Conservation (phyloP, 768 basidiomycete species). For the Chiua virens region DNA sequence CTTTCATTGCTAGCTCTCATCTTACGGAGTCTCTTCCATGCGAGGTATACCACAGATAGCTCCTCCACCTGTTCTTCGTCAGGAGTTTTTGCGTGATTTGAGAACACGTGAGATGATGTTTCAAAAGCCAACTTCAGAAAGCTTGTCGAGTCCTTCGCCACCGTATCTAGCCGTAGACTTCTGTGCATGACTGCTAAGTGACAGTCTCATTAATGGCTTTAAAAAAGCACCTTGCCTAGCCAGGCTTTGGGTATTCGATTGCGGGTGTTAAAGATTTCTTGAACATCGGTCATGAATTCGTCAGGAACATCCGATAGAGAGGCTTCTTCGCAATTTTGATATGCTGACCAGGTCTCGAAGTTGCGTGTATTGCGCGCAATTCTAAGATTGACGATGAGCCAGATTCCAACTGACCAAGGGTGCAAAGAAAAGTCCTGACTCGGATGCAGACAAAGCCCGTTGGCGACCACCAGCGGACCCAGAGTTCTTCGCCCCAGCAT, state of each 20-base stretch:
- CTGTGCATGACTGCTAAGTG: conserved; percentile 5
- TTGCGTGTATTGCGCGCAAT: conserved; percentile 48
- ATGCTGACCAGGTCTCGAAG: conserved; percentile 53
- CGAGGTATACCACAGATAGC: conserved; percentile 40
- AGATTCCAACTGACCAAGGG: not conserved
- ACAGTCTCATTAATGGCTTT: not conserved
- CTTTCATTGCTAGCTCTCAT: conserved; percentile 48
- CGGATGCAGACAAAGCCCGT: conserved; percentile 47
- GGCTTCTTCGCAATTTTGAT: conserved; percentile 51
- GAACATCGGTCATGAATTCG: conserved; percentile 36
- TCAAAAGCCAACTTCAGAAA: conserved; percentile 35
- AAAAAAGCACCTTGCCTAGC: conserved; percentile 38
- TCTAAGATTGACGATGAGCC: conserved; percentile 27
- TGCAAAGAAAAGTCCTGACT: conserved; percentile 31
- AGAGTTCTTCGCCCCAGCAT: conserved; percentile 8
- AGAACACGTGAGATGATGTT: conserved; percentile 42
- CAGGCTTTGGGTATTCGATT: conserved; percentile 41
- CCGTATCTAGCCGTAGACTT: conserved; percentile 3
- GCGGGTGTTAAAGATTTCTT: conserved; percentile 38
- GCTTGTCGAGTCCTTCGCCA: conserved; percentile 13
- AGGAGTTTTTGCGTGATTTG: conserved; percentile 18
- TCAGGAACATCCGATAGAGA: conserved; percentile 45
- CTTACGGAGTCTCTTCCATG: conserved; percentile 44
- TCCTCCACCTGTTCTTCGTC: conserved; percentile 35
- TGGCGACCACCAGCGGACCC: conserved; percentile 19